phyloP scores from a whole-genome alignment of 495 filamentous ascomycete genomes.

The Clohesyomyces aquaticus region DNA sequence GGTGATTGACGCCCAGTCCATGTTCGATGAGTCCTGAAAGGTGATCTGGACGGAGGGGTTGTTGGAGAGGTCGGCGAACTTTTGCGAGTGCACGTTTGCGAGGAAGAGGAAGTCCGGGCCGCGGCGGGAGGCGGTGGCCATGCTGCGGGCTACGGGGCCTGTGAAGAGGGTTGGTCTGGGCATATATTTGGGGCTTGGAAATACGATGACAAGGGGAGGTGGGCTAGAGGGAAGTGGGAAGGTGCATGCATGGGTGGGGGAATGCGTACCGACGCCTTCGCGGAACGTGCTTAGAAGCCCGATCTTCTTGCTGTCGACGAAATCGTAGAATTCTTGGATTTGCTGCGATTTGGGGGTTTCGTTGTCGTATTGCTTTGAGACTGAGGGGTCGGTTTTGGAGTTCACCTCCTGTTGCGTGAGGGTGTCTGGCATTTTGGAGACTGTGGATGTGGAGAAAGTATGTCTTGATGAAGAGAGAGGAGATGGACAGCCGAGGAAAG shows the following conservation, averaged over 20 bases:
- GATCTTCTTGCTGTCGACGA: constrained; percentile 44
- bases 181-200: neutral
- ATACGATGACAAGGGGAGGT: neutral
- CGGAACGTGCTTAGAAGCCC: constrained; percentile 46
- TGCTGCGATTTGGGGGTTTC: constrained; percentile 44
- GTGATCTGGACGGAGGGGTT: constrained; percentile 45
- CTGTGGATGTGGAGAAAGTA: constrained; percentile 8
- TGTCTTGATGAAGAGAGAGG: neutral
- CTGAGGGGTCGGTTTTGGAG: constrained; percentile 47
- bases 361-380: constrained; percentile 47
- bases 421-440: constrained; percentile 44
- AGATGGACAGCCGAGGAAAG: neutral
- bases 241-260: too few relatives aligned
- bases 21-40: constrained; percentile 49
- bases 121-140: constrained; percentile 48
- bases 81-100: constrained; percentile 51
- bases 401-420: constrained; percentile 41
- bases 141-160: constrained; percentile 48
- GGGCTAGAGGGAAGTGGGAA: neutral
- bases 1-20: constrained; percentile 51
- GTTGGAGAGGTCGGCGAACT: constrained; percentile 49
- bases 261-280: constrained; percentile 37
- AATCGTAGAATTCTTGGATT: constrained; percentile 45
- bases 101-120: constrained; percentile 55
- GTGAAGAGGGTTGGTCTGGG: neutral